Evolutionary conservation across 2,329 filamentous ascomycete genomes (phyloP), one percentile per base, ranked within the genome.

Genomic region (Colletotrichum sp.): DNA sequence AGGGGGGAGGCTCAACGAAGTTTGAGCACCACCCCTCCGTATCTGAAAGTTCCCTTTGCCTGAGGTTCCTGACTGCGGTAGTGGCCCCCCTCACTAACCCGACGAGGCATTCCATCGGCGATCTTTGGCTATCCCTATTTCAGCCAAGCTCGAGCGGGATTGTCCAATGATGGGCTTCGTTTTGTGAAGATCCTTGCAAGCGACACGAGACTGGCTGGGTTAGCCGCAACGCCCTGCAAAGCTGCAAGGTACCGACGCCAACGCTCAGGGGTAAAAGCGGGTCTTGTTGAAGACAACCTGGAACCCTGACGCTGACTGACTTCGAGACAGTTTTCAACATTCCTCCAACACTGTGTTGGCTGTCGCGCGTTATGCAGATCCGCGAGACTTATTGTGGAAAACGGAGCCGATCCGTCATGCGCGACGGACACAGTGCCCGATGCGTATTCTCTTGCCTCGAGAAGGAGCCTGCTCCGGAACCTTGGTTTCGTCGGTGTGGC

Each of bases 221-320:
- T 69, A 73, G 73, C 65, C 70, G 64, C 65, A 65, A 65, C 24
- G 16, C 48, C 64, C 62, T 71, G 69, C 38, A 26, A 52, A 69
- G 65, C 65, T 71, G 72, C 73, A 67, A 75, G 77, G 73, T 74
- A 62, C 72, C 75, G 48, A 70, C 61, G 52, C 28, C 52, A 62
- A 61, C 71, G 36, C 55, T 80, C 79, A 80, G 79, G 79, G 79
- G 79, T 79, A 80, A 80, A 73, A 78, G 78, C 65, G 79, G 79
- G 26, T 15, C 70, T 55, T 62, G 30, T 67, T 75, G 73, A 69
- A 76, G 70, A 76, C 70, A 73, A 61, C 73, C 70, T 68, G 36
- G 73, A 76, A 60, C 70, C 70, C 36, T 69, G 70, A 73, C 58
- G 32, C 58, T 18, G n/a, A 34, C 58, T 26, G 65, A 52, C 34